These are phyloP conservation scores for Coemansia sp. DNA, from an alignment of 192 early-diverging fungal species.

Conservation along the genomic window DNA sequence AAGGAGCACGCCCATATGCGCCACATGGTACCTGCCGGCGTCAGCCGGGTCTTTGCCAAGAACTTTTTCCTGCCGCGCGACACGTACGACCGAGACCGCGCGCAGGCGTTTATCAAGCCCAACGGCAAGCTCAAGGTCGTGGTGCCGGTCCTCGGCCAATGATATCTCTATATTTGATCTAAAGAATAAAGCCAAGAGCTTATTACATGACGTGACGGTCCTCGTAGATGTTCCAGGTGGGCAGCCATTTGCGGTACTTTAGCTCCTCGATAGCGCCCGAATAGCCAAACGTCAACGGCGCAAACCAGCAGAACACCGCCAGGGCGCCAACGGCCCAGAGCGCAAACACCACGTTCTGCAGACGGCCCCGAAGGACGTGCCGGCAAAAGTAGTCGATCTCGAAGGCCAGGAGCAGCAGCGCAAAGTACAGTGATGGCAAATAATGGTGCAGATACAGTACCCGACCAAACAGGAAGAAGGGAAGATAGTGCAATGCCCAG, in stretches of 20 bases:
- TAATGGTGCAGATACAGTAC: constrained; percentile 91
- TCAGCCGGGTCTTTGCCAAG: constrained; percentile 28
- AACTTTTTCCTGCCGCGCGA: constrained; percentile 50
- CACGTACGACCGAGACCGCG: constrained; percentile 46
- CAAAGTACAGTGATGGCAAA: constrained; percentile 77
- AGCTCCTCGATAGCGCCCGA: constrained; percentile 28
- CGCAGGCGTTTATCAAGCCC: constrained; percentile 47
- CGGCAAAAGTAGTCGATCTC: constrained; percentile 65
- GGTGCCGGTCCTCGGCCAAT: constrained; percentile 23
- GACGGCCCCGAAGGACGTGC: constrained; percentile 45
- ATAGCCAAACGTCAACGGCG: constrained; percentile 74
- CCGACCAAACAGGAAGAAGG: constrained; percentile 87
- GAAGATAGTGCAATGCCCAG: constrained; percentile 80
- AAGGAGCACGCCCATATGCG: neutral
- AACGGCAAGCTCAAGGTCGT: constrained; percentile 51
- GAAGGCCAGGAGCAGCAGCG: constrained; percentile 67
- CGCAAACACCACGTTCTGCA: constrained; percentile 47
- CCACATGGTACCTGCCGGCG: neutral
- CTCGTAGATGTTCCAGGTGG: constrained; percentile 23
- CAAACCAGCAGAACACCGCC: constrained; percentile 59
- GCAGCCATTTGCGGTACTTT: constrained; percentile 42
- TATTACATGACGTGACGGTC: constrained; percentile 11
- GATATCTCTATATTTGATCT: neutral
- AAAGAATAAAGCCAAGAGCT: neutral
- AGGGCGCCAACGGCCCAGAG: constrained; percentile 18